These are phyloP conservation scores for Ceratocystis variospora DNA, from an alignment of 2,329 filamentous ascomycete genomes.

Conservation along the genomic window DNA sequence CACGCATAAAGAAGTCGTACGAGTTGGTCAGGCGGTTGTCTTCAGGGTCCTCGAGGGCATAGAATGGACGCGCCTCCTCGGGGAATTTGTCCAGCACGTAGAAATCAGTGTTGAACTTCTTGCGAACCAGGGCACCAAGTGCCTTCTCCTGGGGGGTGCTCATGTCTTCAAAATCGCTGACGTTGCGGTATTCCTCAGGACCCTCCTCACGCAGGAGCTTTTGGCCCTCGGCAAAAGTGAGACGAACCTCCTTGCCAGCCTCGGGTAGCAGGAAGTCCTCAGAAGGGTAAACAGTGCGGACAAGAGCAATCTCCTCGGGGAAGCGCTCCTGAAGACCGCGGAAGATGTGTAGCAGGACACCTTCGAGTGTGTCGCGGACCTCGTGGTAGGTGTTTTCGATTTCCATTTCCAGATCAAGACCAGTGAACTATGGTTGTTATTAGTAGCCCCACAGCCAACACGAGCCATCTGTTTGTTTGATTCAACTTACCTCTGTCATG, in stretches of 20 bases:
- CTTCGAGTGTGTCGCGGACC: slow-evolving; percentile 57
- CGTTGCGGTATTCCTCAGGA: slow-evolving; percentile 49
- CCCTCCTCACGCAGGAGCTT: slow-evolving; percentile 64
- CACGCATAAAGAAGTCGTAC: slow-evolving; percentile 78
- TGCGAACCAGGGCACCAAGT: slow-evolving; percentile 71
- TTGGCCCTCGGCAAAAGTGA: slow-evolving; percentile 67
- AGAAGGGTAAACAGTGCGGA: slow-evolving; percentile 62
- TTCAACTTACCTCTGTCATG: slow-evolving; percentile 48
- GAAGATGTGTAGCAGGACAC: slow-evolving; percentile 67
- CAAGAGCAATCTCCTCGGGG: slow-evolving; percentile 55
- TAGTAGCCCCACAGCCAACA: neutral
- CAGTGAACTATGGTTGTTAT: slow-evolving; percentile 47
- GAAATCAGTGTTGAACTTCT: slow-evolving; percentile 90
- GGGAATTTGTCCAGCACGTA: slow-evolving; percentile 97
- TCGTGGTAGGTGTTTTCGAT: slow-evolving; percentile 68
- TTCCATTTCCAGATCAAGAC: slow-evolving; percentile 82
- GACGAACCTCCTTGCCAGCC: slow-evolving; percentile 57
- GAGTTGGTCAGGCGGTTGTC: slow-evolving; percentile 53
- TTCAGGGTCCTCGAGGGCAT: slow-evolving; percentile 65
- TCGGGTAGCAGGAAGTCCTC: slow-evolving; percentile 64
- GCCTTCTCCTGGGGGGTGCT: slow-evolving; percentile 72
- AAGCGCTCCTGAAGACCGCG: slow-evolving; percentile 54
- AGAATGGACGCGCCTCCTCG: slow-evolving; percentile 75
- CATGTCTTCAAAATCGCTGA: slow-evolving; percentile 66
- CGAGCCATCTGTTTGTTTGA: slow-evolving; percentile 16